Base-by-base conservation (phyloP, 495 filamentous ascomycete species). In the Podospora sp. region DNA sequence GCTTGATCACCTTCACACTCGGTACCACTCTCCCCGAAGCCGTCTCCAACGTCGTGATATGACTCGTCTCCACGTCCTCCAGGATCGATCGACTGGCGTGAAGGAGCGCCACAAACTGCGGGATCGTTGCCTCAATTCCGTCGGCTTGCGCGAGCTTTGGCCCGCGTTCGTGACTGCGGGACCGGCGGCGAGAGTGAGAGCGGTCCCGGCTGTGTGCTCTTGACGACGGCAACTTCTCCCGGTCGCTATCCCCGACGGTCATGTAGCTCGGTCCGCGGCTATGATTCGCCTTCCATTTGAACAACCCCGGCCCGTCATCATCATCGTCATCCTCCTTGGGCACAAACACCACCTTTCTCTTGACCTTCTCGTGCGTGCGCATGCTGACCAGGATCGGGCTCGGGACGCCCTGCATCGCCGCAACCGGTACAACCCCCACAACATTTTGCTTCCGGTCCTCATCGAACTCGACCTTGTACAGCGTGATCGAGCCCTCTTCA, bases 71-170 rank as follows among this genome's bases (percentile, higher is more conserved):
- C 24, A 68, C 61, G 0, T 70, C 40, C 65, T 75, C 73, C 11
- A 75, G 49, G 18, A 75, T 60, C 1, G 69, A 53, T 18, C 73
- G 58, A 21, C 63, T 63, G 9, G 68, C 63, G 26, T 73, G 71
- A 40, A 75, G 62, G 27, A 75, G 63, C 6, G 73, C 73, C 11
- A 75, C 52, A 46, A 73, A 71, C 67, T 75, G 73, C 26, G 73
- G 71, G 8, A 73, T 68, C 8, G 73, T 75, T 0, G 73, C 73
- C 27, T 67, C 59, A 21, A 75, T 53, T 1, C 66, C 73, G n/a
- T 71, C 60, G 6, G 62, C 73, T n/a, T 69, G 69, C 0, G 60
- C 71, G 9, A 70, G 49, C 8, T 46, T 56, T 4, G 22, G 16
- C 0, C 60, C 58, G 4, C 25, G 1, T 6, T 55, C n/a, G 35